These are phyloP conservation scores for Populus hybrid DNA, from an alignment of 441 rosid genomes.

Conservation along the genomic window DNA sequence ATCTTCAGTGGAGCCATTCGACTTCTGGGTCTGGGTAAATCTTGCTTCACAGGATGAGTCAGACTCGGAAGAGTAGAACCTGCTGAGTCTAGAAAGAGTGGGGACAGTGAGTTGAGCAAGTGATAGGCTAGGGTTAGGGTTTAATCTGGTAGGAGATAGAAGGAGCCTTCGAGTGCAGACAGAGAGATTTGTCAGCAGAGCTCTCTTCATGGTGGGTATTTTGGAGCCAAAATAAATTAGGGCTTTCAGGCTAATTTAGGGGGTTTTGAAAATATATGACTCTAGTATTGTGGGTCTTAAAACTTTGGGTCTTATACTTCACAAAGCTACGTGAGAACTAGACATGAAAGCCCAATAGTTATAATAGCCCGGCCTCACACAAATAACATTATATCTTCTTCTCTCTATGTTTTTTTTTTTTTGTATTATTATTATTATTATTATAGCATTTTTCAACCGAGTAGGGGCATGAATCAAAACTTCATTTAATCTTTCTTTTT, in stretches of 20 bases:
- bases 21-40: background rate
- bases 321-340: background rate
- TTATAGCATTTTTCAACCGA: background rate
- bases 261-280: background rate
- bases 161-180: background rate
- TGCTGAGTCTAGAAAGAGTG: constrained; percentile 7
- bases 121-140: background rate
- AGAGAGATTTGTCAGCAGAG: background rate
- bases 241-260: background rate
- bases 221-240: background rate
- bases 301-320: background rate
- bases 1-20: background rate
- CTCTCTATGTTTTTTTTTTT: too few relatives aligned
- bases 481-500: too few relatives aligned
- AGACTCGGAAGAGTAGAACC: constrained; percentile 16
- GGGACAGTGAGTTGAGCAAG: background rate
- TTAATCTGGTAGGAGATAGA: background rate
- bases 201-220: background rate
- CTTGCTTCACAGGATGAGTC: background rate
- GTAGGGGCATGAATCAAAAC: background rate
- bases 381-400: too few relatives aligned
- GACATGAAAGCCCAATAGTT: background rate
- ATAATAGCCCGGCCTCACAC: too few relatives aligned
- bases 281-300: background rate
- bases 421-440: too few relatives aligned